Evolutionary conservation across 257 asterid species (phyloP).

Genomic region (Solanum habrochaites): DNA sequence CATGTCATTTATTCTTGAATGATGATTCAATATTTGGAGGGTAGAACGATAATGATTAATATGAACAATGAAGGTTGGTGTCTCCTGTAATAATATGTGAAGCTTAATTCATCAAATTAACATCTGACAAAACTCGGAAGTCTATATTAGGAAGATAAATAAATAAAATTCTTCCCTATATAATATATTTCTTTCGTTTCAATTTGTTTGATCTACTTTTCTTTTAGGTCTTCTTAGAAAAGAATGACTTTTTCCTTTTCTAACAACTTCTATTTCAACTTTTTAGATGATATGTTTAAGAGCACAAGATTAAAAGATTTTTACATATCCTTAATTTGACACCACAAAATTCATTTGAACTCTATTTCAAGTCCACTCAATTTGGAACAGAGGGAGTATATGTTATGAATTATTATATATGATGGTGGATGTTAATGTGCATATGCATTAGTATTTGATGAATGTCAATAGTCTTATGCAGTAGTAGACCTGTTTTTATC

Average conservation of each 20-base stretch:
- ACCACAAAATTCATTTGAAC: too few species aligned
- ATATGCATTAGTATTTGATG: background rate
- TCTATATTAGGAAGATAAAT: background rate
- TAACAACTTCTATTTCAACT: background rate
- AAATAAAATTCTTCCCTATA: background rate
- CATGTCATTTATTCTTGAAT: background rate
- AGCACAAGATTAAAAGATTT: too few species aligned
- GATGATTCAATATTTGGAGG: background rate
- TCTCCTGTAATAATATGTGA: background rate
- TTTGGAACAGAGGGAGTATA: background rate
- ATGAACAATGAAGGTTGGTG: background rate
- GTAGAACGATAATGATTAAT: background rate
- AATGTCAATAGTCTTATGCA: background rate
- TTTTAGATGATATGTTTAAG: background rate
- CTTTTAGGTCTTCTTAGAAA: background rate
- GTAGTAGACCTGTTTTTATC: too few species aligned
- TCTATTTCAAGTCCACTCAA: background rate
- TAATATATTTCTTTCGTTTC: background rate
- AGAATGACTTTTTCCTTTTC: background rate
- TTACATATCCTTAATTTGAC: too few species aligned
- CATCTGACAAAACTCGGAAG: background rate
- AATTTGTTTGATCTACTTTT: background rate
- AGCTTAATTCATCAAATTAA: background rate
- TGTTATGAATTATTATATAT: background rate
- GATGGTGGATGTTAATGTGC: background rate